These are phyloP conservation scores for Pyrenophora tritici-repentis DNA, from an alignment of 2,329 filamentous ascomycete genomes.

Conservation along the genomic window DNA sequence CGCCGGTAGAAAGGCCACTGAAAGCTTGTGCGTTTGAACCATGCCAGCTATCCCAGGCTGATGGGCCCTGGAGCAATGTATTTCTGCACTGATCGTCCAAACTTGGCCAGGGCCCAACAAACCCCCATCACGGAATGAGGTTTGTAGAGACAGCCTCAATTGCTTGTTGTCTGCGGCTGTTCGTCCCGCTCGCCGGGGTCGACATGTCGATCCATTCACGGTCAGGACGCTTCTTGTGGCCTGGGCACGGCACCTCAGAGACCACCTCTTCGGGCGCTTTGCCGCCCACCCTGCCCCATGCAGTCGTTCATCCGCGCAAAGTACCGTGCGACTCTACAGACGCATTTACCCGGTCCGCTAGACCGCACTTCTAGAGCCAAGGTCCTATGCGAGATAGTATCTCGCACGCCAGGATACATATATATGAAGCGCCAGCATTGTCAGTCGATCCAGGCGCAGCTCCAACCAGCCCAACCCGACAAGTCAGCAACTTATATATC, in stretches of 20 bases:
- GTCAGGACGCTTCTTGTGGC: conserved; percentile 7
- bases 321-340: conserved; percentile 22
- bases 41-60: conserved; percentile 7
- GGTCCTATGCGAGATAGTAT: conserved; percentile 18
- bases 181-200: conserved; percentile 16
- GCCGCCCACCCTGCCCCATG: conserved; percentile 29
- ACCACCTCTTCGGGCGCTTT: conserved; percentile 16
- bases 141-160: conserved; percentile 3
- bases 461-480: conserved; percentile 23
- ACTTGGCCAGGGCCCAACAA: conserved; percentile 1
- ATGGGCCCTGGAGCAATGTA: conserved; percentile 6
- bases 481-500: conserved; percentile 26
- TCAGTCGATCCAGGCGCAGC: conserved; percentile 20
- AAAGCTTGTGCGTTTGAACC: conserved; percentile 8
- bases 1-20: conserved; percentile 1
- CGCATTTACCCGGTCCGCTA: conserved; percentile 41
- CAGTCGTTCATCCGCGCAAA: conserved; percentile 24
- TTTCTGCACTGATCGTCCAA: conserved; percentile 2
- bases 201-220: conserved; percentile 10
- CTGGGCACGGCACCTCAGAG: conserved; percentile 15
- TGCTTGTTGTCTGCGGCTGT: conserved; percentile 11
- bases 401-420: conserved; percentile 23
- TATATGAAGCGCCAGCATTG: conserved; percentile 31
- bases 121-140: background rate
- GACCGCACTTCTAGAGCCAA: conserved; percentile 28